Evolutionary conservation across 129 eudicot genomes (phyloP).

Genomic region (Sambucus nigra): DNA sequence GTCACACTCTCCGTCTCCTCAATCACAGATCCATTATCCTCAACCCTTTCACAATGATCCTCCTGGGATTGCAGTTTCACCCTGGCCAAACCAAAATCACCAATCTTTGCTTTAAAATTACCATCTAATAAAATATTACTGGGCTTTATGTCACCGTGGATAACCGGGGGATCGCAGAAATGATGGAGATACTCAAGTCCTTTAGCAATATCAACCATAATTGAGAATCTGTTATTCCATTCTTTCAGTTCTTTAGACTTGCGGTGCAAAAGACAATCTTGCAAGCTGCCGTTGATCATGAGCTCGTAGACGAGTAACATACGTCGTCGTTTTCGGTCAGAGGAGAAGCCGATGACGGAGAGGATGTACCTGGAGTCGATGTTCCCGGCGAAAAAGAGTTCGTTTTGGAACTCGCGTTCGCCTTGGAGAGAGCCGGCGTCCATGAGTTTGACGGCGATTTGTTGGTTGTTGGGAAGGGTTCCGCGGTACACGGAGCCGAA

Average conservation of each 20-base stretch:
- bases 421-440: constrained; percentile 90
- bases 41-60: constrained; percentile 31
- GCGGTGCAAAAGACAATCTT: constrained; percentile 68
- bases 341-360: constrained; percentile 61
- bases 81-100: constrained; percentile 88
- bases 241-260: constrained; percentile 47
- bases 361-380: constrained; percentile 37
- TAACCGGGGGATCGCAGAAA: constrained; percentile 70
- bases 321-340: constrained; percentile 57
- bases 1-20: constrained; percentile 75
- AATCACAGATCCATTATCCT: constrained; percentile 63
- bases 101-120: constrained; percentile 58
- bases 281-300: constrained; percentile 79
- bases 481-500: constrained; percentile 82
- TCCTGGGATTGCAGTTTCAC: constrained; percentile 48
- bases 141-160: constrained; percentile 94
- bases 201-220: constrained; percentile 63
- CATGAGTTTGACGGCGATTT: constrained; percentile 80
- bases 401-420: constrained; percentile 95
- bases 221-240: constrained; percentile 48
- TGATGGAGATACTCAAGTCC: constrained; percentile 85
- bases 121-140: constrained; percentile 72
- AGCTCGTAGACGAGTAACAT: constrained; percentile 87
- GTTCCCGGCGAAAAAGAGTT: constrained; percentile 66
- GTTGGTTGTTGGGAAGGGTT: constrained; percentile 28